phyloP scores from a whole-genome alignment of 148 eudicot genomes.

The Fagopyrum homotropicum region DNA sequence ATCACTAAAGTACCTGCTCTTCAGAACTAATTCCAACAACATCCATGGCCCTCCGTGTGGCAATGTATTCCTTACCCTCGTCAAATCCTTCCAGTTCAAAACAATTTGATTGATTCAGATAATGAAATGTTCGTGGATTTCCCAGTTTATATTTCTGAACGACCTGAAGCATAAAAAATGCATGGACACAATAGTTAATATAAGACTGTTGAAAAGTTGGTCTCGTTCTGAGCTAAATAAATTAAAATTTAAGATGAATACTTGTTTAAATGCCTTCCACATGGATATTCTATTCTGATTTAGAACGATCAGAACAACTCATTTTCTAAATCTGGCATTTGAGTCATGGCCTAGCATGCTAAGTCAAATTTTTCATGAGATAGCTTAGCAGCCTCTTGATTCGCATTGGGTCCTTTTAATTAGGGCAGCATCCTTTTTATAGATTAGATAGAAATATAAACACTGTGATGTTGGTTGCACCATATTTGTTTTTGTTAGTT shows the following conservation, averaged over 20 bases:
- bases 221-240: background rate
- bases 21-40: slow-evolving; percentile 83
- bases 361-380: background rate
- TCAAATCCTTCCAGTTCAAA: slow-evolving; percentile 73
- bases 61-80: slow-evolving; percentile 81
- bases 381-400: background rate
- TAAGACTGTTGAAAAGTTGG: background rate
- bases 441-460: background rate
- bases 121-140: slow-evolving; percentile 81
- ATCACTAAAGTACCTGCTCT: slow-evolving; percentile 62
- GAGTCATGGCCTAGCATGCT: background rate
- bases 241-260: background rate
- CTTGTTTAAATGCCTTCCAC: background rate
- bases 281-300: background rate
- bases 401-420: background rate
- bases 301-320: background rate
- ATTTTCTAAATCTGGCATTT: background rate
- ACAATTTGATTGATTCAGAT: slow-evolving; percentile 92
- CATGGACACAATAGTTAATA: background rate
- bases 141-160: slow-evolving; percentile 72
- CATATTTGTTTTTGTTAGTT: background rate
- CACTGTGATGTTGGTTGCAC: background rate
- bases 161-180: slow-evolving; percentile 43
- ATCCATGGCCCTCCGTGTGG: slow-evolving; percentile 92
- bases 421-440: background rate